Conservation (phyloP, 2,329 filamentous ascomycete genomes). For the Penicillium sp. region DNA sequence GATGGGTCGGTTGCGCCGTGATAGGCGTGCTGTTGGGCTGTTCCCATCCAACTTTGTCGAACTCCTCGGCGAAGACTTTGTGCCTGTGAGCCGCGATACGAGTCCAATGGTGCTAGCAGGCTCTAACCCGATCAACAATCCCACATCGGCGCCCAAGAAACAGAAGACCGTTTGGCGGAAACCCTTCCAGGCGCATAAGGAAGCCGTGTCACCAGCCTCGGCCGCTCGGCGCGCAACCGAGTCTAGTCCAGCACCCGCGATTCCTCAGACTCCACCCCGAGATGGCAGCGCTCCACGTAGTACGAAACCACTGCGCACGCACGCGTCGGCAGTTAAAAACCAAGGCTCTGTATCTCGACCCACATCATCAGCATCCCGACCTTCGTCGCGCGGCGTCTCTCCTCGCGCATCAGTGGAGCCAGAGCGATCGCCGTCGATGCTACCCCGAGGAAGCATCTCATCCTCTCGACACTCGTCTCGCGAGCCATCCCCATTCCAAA, state of each 20-base stretch:
- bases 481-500: conserved; percentile 22
- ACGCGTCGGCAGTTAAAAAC: conserved; percentile 39
- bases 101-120: conserved; percentile 54
- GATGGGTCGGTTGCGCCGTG: conserved; percentile 86
- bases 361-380: conserved; percentile 32
- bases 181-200: conserved; percentile 61
- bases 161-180: conserved; percentile 59
- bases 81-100: conserved; percentile 56
- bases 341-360: conserved; percentile 36
- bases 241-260: conserved; percentile 36
- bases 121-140: conserved; percentile 43
- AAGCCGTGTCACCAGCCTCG: conserved; percentile 42
- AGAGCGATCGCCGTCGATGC: conserved; percentile 19
- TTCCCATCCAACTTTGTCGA: conserved; percentile 98
- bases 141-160: conserved; percentile 54
- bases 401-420: conserved; percentile 25
- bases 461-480: conserved; percentile 27
- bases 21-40: conserved; percentile 83
- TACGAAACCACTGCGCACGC: conserved; percentile 35
- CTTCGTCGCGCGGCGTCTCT: conserved; percentile 29
- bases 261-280: conserved; percentile 37
- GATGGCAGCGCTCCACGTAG: conserved; percentile 33
- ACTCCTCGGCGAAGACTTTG: conserved; percentile 78
- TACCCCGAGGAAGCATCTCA: conserved; percentile 17
- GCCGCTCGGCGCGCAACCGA: conserved; percentile 30